phyloP scores from a whole-genome alignment of 208 protist genomes.

The Herpetomonas samuelpessoai region DNA sequence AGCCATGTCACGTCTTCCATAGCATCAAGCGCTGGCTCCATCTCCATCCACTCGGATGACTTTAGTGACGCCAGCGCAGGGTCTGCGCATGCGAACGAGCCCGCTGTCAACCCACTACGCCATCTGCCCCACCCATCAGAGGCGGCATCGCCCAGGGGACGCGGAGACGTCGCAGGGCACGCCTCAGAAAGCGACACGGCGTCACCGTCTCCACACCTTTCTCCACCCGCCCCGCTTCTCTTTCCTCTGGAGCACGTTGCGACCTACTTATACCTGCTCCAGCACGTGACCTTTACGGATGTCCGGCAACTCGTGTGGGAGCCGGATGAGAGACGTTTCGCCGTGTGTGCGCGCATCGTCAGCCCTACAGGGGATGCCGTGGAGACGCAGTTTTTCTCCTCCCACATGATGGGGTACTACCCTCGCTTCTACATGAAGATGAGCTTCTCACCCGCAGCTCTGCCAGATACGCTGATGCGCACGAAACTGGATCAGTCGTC shows the following conservation, averaged over 20 bases:
- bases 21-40: background rate
- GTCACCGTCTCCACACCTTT: slow-evolving; percentile 1
- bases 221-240: slow-evolving; percentile 18
- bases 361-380: slow-evolving; percentile 54
- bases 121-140: background rate
- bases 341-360: slow-evolving; percentile 57
- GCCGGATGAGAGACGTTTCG: slow-evolving; percentile 48
- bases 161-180: slow-evolving; percentile 7
- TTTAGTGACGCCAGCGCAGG: background rate
- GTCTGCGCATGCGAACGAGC: background rate
- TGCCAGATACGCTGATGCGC: slow-evolving; percentile 40
- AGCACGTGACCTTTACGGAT: slow-evolving; percentile 58
- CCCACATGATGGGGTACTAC: slow-evolving; percentile 29
- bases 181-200: background rate
- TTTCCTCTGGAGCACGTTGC: slow-evolving; percentile 35
- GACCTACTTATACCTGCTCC: slow-evolving; percentile 58
- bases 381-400: slow-evolving; percentile 67
- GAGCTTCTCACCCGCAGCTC: slow-evolving; percentile 40
- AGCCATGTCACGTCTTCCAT: too few species aligned
- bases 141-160: background rate
- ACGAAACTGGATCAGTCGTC: background rate
- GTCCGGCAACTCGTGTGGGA: slow-evolving; percentile 39
- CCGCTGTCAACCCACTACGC: background rate
- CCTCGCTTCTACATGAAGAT: slow-evolving; percentile 66
- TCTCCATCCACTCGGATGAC: background rate